Percentiles rank a stretch among this genome's conserved stretches.
These are phyloP conservation scores for Hanseniaspora occidentalis DNA, from an alignment of 805 yeast genomes.

Conservation along the genomic window DNA sequence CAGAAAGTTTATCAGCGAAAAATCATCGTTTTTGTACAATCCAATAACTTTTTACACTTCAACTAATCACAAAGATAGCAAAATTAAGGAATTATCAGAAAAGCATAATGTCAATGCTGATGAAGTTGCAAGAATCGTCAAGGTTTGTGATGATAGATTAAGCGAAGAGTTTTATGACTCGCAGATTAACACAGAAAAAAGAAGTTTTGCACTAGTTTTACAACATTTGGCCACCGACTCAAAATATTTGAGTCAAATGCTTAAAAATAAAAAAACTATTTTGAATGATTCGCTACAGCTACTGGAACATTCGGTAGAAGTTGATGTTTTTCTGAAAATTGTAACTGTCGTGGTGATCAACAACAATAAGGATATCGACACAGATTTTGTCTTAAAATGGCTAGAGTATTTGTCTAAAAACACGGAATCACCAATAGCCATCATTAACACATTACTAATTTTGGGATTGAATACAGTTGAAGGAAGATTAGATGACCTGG, in stretches of 20 bases:
- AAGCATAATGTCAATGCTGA: background rate
- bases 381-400: background rate
- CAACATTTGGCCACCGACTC: background rate
- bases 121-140: background rate
- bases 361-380: background rate
- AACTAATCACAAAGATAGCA: background rate
- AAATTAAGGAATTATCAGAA: background rate
- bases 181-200: background rate
- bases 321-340: background rate
- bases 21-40: background rate
- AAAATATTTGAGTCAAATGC: background rate
- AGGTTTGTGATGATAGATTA: background rate
- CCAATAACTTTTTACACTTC: background rate
- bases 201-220: background rate
- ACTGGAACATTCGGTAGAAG: background rate
- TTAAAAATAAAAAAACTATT: background rate
- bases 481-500: conserved; percentile 29
- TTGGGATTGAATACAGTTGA: conserved; percentile 44
- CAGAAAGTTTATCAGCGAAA: background rate
- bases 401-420: background rate
- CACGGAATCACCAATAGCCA: conserved; percentile 7
- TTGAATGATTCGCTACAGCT: background rate
- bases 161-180: background rate
- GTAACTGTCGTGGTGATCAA: background rate
- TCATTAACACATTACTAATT: conserved; percentile 38